Percentiles rank a stretch among this genome's conserved stretches.
phyloP scores from a whole-genome alignment of 1,284 basidiomycete genomes.

The Stereum hirsutum region DNA sequence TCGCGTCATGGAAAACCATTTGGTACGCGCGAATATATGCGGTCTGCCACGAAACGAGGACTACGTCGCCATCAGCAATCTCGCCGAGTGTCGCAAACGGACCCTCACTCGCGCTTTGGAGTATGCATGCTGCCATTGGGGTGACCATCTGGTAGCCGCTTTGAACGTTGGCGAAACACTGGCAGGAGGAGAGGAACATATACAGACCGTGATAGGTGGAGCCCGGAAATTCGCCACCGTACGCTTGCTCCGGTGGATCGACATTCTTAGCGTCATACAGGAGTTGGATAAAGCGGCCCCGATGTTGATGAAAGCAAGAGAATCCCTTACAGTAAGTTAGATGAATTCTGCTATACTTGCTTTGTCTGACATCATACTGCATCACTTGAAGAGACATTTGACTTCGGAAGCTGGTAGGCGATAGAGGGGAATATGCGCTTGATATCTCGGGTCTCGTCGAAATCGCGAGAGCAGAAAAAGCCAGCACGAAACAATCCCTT shows the following conservation, averaged over 20 bases:
- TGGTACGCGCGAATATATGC: not conserved
- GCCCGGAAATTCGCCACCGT: no score
- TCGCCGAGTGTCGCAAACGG: no score
- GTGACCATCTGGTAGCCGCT: no score
- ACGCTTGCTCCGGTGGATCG: no score
- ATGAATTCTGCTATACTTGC: not conserved
- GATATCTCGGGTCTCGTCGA: constrained; percentile 8
- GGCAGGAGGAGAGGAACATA: no score
- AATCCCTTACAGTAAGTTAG: no score
- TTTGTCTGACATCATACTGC: no score
- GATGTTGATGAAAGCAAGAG: constrained; percentile 1
- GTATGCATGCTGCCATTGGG: not conserved
- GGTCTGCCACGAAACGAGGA: not conserved
- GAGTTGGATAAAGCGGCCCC: constrained; percentile 7
- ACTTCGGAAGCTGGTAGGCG: constrained; percentile 16
- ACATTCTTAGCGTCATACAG: constrained; percentile 1
- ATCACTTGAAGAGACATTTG: no score
- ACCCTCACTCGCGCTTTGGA: not conserved
- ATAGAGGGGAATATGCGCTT: constrained; percentile 17
- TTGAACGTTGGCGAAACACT: no score
- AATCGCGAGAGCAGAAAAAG: constrained; percentile 17
- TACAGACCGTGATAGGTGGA: no score
- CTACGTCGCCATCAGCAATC: not conserved
- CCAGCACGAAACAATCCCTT: constrained; percentile 15
- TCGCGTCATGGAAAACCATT: not conserved